phyloP scores from a whole-genome alignment of 2,329 filamentous ascomycete species.

The Onygenales sp. region DNA sequence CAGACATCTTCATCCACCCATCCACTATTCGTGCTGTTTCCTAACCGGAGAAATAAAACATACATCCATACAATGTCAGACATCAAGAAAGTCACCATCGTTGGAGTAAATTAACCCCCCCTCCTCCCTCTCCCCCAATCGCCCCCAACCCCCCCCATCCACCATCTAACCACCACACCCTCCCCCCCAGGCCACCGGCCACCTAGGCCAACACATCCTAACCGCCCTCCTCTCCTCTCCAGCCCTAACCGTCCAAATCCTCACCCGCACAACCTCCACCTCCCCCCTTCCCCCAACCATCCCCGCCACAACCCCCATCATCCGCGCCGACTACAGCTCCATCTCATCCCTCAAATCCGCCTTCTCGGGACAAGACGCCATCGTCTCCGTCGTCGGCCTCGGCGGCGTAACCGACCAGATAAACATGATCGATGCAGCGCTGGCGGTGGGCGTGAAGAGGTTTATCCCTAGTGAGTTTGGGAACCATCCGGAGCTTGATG shows the following conservation, averaged over 20 bases:
- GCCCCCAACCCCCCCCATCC: background rate
- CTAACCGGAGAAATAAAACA: background rate
- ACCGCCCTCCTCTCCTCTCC: slow-evolving; percentile 16
- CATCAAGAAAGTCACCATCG: slow-evolving; percentile 6
- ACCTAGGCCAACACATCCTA: slow-evolving; percentile 13
- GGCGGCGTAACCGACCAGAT: slow-evolving; percentile 1
- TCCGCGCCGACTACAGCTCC: slow-evolving; percentile 12
- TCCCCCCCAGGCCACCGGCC: background rate
- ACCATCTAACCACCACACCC: background rate
- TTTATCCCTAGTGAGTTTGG: slow-evolving; percentile 6
- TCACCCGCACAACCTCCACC: slow-evolving; percentile 6
- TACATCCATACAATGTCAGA: background rate
- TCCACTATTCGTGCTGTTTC: background rate
- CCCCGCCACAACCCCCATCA: slow-evolving; percentile 3
- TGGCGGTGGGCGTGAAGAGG: slow-evolving; percentile 1
- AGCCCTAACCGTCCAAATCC: slow-evolving; percentile 13
- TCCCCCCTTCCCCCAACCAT: slow-evolving; percentile 1
- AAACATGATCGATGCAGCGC: slow-evolving; percentile 2
- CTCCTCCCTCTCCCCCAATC: no score
- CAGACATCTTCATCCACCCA: background rate
- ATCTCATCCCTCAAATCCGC: slow-evolving; percentile 11
- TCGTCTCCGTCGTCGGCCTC: slow-evolving; percentile 11
- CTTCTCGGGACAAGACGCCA: slow-evolving; percentile 12
- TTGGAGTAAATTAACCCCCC: slow-evolving; percentile 3
- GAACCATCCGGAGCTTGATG: background rate